Conservation (phyloP, 176 grass and related monocot species). For the Calamus simplicifolius region DNA sequence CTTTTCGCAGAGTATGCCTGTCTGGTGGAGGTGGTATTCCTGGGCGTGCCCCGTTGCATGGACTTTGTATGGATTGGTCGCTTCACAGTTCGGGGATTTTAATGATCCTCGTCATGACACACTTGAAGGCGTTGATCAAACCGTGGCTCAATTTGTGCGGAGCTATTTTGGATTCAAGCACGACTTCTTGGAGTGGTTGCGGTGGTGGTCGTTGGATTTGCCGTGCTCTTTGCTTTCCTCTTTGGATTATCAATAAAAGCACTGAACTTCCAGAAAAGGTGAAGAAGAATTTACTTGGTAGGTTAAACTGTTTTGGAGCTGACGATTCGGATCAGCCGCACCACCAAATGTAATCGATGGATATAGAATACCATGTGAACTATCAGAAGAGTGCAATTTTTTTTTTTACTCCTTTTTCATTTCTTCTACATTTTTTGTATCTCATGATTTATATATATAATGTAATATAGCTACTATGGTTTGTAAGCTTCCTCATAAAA, state of each 20-base stretch:
- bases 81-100: slow-evolving; percentile 63
- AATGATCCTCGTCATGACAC: too few species aligned
- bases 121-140: neutral
- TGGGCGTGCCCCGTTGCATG: slow-evolving; percentile 62
- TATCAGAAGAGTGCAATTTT: too few species aligned
- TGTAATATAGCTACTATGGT: too few species aligned
- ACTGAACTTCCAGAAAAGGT: slow-evolving; percentile 83
- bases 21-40: slow-evolving; percentile 88
- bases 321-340: too few species aligned
- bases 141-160: slow-evolving; percentile 35
- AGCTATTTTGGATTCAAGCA: slow-evolving; percentile 51
- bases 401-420: too few species aligned
- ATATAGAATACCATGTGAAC: too few species aligned
- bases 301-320: too few species aligned
- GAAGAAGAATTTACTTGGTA: neutral
- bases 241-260: slow-evolving; percentile 56
- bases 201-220: slow-evolving; percentile 28
- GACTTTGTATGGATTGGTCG: slow-evolving; percentile 64
- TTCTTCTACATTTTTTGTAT: too few species aligned
- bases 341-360: too few species aligned
- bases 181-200: slow-evolving; percentile 47
- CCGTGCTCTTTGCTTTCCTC: slow-evolving; percentile 52
- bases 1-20: slow-evolving; percentile 43
- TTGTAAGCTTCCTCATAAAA: too few species aligned
- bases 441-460: too few species aligned